A percentile compares a stretch with the other conserved stretches of the same genome.
These are phyloP conservation scores for Ramichloridium luteum DNA, from an alignment of 2,329 filamentous ascomycete species.

Conservation along the genomic window DNA sequence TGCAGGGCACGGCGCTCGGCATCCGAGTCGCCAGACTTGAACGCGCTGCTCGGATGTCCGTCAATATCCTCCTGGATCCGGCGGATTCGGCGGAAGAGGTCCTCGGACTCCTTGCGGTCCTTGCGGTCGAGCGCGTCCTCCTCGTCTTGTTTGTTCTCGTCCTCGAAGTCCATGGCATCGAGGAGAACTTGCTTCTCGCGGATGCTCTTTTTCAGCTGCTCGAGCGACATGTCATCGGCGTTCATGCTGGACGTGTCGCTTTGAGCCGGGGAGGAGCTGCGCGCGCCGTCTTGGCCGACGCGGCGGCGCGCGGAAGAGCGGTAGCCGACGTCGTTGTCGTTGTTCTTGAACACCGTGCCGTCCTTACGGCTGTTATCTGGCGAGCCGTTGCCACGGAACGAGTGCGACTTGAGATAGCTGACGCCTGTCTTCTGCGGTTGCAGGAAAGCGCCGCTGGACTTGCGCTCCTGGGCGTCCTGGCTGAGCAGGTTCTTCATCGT, in stretches of 20 bases:
- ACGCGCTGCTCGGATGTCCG: slow-evolving; percentile 64
- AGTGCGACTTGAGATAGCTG: slow-evolving; percentile 92
- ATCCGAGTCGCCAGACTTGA: slow-evolving; percentile 64
- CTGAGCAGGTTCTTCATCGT: slow-evolving; percentile 82
- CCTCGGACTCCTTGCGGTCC: slow-evolving; percentile 84
- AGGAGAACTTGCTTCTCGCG: slow-evolving; percentile 87
- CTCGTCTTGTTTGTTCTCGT: slow-evolving; percentile 79
- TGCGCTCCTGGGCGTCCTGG: slow-evolving; percentile 78
- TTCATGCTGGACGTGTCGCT: slow-evolving; percentile 50
- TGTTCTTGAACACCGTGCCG: slow-evolving; percentile 92
- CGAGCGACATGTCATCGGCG: slow-evolving; percentile 70
- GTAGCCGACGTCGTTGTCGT: slow-evolving; percentile 76
- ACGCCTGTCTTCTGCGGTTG: slow-evolving; percentile 96
- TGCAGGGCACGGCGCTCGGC: slow-evolving; percentile 78
- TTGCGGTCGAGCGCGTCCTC: slow-evolving; percentile 84
- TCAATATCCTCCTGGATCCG: slow-evolving; percentile 93
- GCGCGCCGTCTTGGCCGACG: slow-evolving; percentile 47
- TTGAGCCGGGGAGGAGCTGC: slow-evolving; percentile 63
- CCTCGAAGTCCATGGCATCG: slow-evolving; percentile 91
- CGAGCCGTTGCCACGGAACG: slow-evolving; percentile 54
- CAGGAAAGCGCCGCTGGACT: slow-evolving; percentile 77
- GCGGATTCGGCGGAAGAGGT: slow-evolving; percentile 83
- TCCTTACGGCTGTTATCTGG: slow-evolving; percentile 64
- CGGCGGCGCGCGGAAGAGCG: slow-evolving; percentile 85
- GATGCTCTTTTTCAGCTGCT: slow-evolving; percentile 85